Percentiles rank a stretch among this genome's conserved stretches.
Conservation (phyloP, 129 eudicot genomes). For the Artemisia tridentata region DNA sequence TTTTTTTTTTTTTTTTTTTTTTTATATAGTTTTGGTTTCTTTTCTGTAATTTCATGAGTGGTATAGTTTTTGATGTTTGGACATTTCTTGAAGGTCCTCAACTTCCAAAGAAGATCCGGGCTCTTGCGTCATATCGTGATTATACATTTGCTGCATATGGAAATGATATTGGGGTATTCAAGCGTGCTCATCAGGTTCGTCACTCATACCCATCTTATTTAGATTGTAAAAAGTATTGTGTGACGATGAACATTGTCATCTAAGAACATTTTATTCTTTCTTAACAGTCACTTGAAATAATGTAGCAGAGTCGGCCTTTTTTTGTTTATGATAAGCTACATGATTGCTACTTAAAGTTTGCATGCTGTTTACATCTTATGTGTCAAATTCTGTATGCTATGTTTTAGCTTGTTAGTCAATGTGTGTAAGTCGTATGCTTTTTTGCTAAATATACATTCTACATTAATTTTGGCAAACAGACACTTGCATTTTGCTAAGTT, state of each 20-base stretch:
- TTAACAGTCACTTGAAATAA: too few species aligned
- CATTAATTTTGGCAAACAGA: background rate
- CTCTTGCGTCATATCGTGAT: constrained; percentile 89
- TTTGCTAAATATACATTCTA: too few species aligned
- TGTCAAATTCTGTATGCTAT: background rate
- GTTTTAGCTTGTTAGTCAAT: background rate
- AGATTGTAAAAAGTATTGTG: too few species aligned
- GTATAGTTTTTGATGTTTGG: background rate
- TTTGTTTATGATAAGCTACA: background rate
- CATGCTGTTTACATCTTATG: background rate
- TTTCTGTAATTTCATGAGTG: too few species aligned
- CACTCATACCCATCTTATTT: too few species aligned
- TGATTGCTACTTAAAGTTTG: background rate
- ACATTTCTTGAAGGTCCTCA: constrained; percentile 68
- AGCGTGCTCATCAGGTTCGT: constrained; percentile 94
- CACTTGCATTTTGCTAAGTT: background rate
- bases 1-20: too few species aligned
- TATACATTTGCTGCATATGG: constrained; percentile 99
- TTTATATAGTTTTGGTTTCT: background rate
- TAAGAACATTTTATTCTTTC: too few species aligned
- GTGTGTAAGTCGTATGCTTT: background rate
- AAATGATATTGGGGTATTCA: constrained; percentile 72
- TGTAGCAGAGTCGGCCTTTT: too few species aligned
- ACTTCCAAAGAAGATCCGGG: constrained; percentile 90
- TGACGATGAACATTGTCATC: too few species aligned